Conservation (phyloP, 106 monocot species). For the Acorus calamus region DNA sequence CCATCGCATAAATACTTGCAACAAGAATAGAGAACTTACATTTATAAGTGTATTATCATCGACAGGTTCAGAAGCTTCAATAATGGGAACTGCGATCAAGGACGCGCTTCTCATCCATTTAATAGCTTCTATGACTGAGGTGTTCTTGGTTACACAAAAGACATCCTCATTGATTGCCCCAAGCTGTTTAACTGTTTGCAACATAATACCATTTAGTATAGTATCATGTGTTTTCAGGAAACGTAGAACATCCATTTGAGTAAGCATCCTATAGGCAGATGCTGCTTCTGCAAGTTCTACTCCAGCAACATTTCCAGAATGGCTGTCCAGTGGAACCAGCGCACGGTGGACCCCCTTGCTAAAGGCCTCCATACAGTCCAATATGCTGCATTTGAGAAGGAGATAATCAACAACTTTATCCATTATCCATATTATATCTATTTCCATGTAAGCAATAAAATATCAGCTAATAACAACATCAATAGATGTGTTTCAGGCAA, state of each 20-base stretch:
- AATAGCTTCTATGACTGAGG: conserved; percentile 40
- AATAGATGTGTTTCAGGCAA: too few relatives aligned
- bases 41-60: conserved; percentile 23
- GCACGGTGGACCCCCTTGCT: conserved; percentile 90
- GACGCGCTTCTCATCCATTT: conserved; percentile 42
- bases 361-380: conserved; percentile 82
- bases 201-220: conserved; percentile 36
- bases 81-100: conserved; percentile 43
- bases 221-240: conserved; percentile 23
- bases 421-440: too few relatives aligned
- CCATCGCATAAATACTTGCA: neutral
- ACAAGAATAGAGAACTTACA: conserved; percentile 19
- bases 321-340: conserved; percentile 62
- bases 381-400: conserved; percentile 24
- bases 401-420: neutral
- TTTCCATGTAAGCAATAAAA: too few relatives aligned
- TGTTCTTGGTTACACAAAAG: conserved; percentile 34
- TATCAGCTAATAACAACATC: too few relatives aligned
- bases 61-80: conserved; percentile 8
- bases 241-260: conserved; percentile 62
- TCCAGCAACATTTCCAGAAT: conserved; percentile 7
- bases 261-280: conserved; percentile 76
- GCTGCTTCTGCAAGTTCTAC: conserved; percentile 54
- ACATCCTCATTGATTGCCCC: conserved; percentile 35
- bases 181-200: conserved; percentile 19